Percentiles rank a stretch among this genome's conserved stretches.
Evolutionary conservation across 2,329 filamentous ascomycete species (phyloP).

Genomic region (Mycosphaerelloides madeirae): DNA sequence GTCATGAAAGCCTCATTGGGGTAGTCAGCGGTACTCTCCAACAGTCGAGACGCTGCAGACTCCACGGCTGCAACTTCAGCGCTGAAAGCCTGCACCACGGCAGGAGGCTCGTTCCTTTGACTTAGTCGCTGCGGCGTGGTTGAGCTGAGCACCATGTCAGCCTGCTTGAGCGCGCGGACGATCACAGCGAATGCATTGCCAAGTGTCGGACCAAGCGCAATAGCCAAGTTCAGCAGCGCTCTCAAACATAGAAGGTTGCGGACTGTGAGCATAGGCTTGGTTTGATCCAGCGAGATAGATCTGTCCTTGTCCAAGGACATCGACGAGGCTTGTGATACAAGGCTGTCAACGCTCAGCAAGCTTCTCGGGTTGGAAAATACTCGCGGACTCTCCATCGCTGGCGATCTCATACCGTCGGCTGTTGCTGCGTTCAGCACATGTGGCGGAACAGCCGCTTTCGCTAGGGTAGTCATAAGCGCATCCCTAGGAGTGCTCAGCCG

Average conservation of each 20-base stretch:
- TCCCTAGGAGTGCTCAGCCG: slow-evolving; percentile 81
- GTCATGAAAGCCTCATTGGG: slow-evolving; percentile 75
- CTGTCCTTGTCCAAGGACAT: slow-evolving; percentile 51
- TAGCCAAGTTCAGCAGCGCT: slow-evolving; percentile 89
- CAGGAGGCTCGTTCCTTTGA: slow-evolving; percentile 25
- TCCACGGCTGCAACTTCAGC: slow-evolving; percentile 84
- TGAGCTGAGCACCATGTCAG: slow-evolving; percentile 72
- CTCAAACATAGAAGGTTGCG: slow-evolving; percentile 85
- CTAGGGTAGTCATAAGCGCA: slow-evolving; percentile 88
- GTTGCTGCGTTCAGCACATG: slow-evolving; percentile 52
- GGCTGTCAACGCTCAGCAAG: slow-evolving; percentile 67
- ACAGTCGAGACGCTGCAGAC: slow-evolving; percentile 74
- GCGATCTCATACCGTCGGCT: slow-evolving; percentile 24
- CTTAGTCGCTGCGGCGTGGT: slow-evolving; percentile 29
- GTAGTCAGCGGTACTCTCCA: slow-evolving; percentile 90
- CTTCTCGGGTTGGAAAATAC: slow-evolving; percentile 67
- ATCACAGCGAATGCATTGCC: slow-evolving; percentile 84
- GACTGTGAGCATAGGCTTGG: slow-evolving; percentile 63
- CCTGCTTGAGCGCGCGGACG: slow-evolving; percentile 85
- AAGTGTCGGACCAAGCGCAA: slow-evolving; percentile 84
- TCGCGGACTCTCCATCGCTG: slow-evolving; percentile 49
- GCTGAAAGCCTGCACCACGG: slow-evolving; percentile 46
- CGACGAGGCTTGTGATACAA: slow-evolving; percentile 56
- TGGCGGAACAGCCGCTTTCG: slow-evolving; percentile 85
- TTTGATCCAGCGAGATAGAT: slow-evolving; percentile 53